Evolutionary conservation across 306 rosid species (phyloP), one percentile per base, ranked within the genome.

Genomic region (Crataegus laevigata): DNA sequence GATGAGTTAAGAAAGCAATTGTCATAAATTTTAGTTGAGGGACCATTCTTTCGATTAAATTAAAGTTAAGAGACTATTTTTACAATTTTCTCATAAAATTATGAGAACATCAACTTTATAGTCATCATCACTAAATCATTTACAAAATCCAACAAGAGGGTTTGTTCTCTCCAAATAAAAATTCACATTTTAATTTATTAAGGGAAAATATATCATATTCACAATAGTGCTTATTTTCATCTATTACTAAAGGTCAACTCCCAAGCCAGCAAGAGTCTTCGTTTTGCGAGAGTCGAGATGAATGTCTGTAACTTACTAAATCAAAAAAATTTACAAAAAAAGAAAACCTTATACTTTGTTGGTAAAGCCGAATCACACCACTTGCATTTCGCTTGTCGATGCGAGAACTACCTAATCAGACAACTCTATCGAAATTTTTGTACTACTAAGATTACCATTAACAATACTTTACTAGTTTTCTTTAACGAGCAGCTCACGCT

Each of bases 181-280:
- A 60, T 25, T 5, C 30, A 59, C 68, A 8, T 29, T 17, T 30
- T 8, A 2, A 29, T 26, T 24, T 15, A 17, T 63, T 12, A 2
- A 25, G 65, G 32, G 25, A 22, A 25, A 5, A 60, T 22, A 59
- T n/a, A 15, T 63, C 68, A 17, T 63, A 63, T 63, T 63, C 43
- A 63, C 68, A 63, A 18, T 18, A 1, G 8, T 17, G 21, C 42
- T 30, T 3, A 8, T 63, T 29, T 18, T 8, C 67, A 62, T 30
- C 67, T 26, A 2, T 21, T 0, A 34, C 7, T 36, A 36, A 36
- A 36, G 10, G 0, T 36, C 2, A 0, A 7, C 40, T 1, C 0
- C 0, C 7, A 34, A 1, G 10, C 0, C 2, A 36, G 7, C 40
- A 36, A 36, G 0, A 2, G 1, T 36, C 9, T 0, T 8, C 7